phyloP scores from a whole-genome alignment of 1,284 basidiomycete species.

The Leucoagaricus sp. region DNA sequence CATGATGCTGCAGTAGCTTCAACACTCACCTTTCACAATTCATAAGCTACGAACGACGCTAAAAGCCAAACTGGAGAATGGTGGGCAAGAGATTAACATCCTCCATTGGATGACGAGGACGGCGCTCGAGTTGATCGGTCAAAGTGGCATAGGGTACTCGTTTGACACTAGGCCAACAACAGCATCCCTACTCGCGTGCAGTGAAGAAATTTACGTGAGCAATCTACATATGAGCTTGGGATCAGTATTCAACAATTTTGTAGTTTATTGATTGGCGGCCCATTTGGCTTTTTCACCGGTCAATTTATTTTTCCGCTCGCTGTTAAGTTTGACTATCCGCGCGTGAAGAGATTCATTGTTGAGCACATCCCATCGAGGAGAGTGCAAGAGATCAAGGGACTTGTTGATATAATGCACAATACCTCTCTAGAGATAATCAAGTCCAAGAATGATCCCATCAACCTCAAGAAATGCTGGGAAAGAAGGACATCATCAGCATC shows the following conservation, averaged over 20 bases:
- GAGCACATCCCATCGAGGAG: slow-evolving; percentile 30
- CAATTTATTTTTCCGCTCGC: slow-evolving; percentile 15
- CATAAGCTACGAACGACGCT: slow-evolving; percentile 16
- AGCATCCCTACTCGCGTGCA: slow-evolving; percentile 29
- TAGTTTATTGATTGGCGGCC: slow-evolving; percentile 8
- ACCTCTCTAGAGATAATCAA: slow-evolving; percentile 35
- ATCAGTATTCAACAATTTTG: neutral
- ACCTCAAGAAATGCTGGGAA: slow-evolving; percentile 34
- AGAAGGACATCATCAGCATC: slow-evolving; percentile 50
- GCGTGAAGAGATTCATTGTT: slow-evolving; percentile 24
- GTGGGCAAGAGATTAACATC: slow-evolving; percentile 22
- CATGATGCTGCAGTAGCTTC: neutral
- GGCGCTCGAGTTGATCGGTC: slow-evolving; percentile 32
- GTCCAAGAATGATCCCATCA: slow-evolving; percentile 33
- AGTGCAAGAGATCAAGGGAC: slow-evolving; percentile 28
- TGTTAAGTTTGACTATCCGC: neutral
- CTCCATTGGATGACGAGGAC: slow-evolving; percentile 30
- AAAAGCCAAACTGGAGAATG: neutral
- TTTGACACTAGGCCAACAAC: slow-evolving; percentile 27
- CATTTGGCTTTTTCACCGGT: slow-evolving; percentile 20
- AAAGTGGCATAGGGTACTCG: slow-evolving; percentile 32
- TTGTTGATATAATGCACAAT: slow-evolving; percentile 33
- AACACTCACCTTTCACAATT: slow-evolving; percentile 21
- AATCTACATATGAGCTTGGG: no score
- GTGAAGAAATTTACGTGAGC: slow-evolving; percentile 27